Percentiles rank a stretch among this genome's conserved stretches.
Evolutionary conservation across 805 yeast genomes (phyloP).

Genomic region (Zygoascus bituminiphila): DNA sequence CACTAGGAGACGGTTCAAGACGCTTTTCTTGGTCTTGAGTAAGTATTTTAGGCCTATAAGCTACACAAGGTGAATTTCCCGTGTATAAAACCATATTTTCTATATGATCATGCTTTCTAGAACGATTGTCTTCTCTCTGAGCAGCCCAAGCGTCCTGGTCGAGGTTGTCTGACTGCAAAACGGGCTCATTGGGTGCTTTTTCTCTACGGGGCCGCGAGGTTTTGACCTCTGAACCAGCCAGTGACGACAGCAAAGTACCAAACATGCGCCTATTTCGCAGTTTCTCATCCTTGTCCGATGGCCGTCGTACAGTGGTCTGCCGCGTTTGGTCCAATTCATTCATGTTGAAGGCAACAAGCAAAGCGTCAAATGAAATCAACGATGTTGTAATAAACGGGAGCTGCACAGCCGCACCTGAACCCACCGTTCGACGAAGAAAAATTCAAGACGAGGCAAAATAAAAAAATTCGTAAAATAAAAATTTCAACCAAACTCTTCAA

Average conservation of each 20-base stretch:
- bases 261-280: slow-evolving; percentile 12
- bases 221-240: slow-evolving; percentile 3
- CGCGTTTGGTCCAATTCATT: too few relatives aligned
- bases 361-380: background rate
- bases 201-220: background rate
- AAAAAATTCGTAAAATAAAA: background rate
- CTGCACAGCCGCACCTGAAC: background rate
- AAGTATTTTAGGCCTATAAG: slow-evolving; percentile 12
- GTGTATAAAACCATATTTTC: slow-evolving; percentile 12
- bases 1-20: background rate
- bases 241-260: slow-evolving; percentile 14
- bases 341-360: background rate
- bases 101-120: background rate
- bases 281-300: background rate
- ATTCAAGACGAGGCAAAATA: background rate
- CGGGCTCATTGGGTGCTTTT: background rate
- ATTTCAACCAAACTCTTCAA: background rate
- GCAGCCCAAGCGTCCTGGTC: slow-evolving; percentile 1
- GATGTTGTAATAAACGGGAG: background rate
- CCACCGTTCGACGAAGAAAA: too few relatives aligned
- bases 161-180: background rate
- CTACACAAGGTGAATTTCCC: slow-evolving; percentile 7
- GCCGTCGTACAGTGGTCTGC: background rate
- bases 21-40: slow-evolving; percentile 8
- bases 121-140: slow-evolving; percentile 9